Base-by-base conservation (phyloP, 2,329 filamentous ascomycete genomes). In the Fusarium nygamai region DNA sequence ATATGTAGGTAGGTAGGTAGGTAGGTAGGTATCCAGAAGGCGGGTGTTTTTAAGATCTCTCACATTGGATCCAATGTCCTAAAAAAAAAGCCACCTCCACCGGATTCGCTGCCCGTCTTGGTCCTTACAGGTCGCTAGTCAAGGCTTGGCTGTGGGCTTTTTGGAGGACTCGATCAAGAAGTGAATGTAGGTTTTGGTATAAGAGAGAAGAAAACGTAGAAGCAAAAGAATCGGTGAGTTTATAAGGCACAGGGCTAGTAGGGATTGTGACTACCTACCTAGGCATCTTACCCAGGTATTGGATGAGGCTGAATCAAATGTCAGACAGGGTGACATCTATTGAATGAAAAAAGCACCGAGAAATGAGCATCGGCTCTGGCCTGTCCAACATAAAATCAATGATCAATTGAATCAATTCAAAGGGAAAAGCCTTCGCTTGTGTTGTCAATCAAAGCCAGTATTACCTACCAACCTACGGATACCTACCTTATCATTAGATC, bases 161-260 rank as follows among this genome's bases (percentile, higher is more conserved):
- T 47, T n/a, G 20, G 36, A 33, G 43, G 29, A n/a, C 43, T 36
- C 24, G 46, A 50, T 65, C 61, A 36, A 31, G 43, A 36, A 22
- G 39, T 59, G 27, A 47, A 65, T 44, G 50, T 54, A 29, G 33
- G 44, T 38, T 31, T 59, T 48, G 61, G 47, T 33, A 27, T 33
- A 31, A 38, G 41, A 50, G 51, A 29, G 43, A 44, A 41, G 33
- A 41, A 60, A 33, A 57, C 39, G 19, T 39, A 59, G 31, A 51
- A 57, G 31, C 50, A 41, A 29, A 71, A 64, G 43, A 60, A 61
- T 64, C 72, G 72, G 72, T 75, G 68, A 74, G 64, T 51, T 74
- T 59, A 46, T 43, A 36, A 36, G 19, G n/a, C 10, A 24, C 48
- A 33, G 19, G 17, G 48, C 48, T 34, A 51, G 27, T 43, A 41